Conservation (phyloP, 2,329 filamentous ascomycete species). For the Salinomyces thailandicus region DNA sequence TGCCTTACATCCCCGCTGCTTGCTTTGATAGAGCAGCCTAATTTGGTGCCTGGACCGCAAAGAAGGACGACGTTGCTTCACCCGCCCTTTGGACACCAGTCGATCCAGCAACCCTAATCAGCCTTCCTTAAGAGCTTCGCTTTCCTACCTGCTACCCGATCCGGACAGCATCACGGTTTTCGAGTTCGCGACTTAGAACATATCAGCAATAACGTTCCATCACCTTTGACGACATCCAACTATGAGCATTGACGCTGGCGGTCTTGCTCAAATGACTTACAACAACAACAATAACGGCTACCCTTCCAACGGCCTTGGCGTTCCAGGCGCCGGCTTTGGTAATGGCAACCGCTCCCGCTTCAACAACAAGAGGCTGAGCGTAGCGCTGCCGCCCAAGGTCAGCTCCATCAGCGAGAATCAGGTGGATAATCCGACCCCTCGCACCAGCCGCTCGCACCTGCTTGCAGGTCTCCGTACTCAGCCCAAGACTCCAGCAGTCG, state of each 20-base stretch:
- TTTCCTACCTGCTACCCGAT: slow-evolving; percentile 3
- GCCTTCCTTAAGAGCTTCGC: slow-evolving; percentile 12
- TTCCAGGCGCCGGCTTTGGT: slow-evolving; percentile 70
- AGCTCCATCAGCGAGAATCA: slow-evolving; percentile 56
- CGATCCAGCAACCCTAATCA: slow-evolving; percentile 8
- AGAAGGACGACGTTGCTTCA: slow-evolving; percentile 7
- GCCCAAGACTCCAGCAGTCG: slow-evolving; percentile 70
- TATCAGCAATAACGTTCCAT: slow-evolving; percentile 4
- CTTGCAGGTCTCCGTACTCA: slow-evolving; percentile 88
- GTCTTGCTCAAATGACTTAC: slow-evolving; percentile 99
- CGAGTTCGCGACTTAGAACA: slow-evolving; percentile 4
- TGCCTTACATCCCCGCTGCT: slow-evolving; percentile 16
- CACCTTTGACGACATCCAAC: slow-evolving; percentile 15
- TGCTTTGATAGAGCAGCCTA: slow-evolving; percentile 23
- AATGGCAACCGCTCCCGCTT: slow-evolving; percentile 75
- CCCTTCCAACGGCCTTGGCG: slow-evolving; percentile 59
- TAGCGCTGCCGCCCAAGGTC: slow-evolving; percentile 64
- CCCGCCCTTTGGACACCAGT: slow-evolving; percentile 5
- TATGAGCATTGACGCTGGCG: slow-evolving; percentile 80
- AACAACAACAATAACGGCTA: slow-evolving; percentile 42
- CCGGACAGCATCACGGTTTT: slow-evolving; percentile 2
- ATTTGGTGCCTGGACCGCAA: slow-evolving; percentile 15
- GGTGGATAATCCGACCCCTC: slow-evolving; percentile 66
- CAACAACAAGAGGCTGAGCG: slow-evolving; percentile 75
- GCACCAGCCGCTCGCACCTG: slow-evolving; percentile 88